Base-by-base conservation (phyloP, 169 alveolate species). In the Plasmodium knowlesi region DNA sequence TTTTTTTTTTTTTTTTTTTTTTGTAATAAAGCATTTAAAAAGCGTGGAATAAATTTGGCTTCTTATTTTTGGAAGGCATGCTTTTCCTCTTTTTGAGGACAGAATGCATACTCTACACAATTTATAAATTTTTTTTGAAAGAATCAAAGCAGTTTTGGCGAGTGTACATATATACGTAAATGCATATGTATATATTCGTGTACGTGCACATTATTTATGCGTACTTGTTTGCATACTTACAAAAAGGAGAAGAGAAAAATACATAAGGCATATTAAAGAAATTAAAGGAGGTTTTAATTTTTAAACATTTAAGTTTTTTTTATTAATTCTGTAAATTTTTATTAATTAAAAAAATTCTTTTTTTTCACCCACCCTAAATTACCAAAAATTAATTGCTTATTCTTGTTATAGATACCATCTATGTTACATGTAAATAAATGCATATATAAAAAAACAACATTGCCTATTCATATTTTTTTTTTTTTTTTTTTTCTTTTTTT, bases 221-320 rank as follows among this genome's bases (percentile, higher is more conserved):
- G 0, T 50, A 50, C 61, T 50, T 8, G 22, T 14, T 50, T 85
- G 80, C 76, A 50, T 85, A 76, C 41, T 34, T 9, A 74, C 39
- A 85, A 74, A 50, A 41, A 14, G 39, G 46, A 71, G 30, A 84
- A 84, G 37, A 70, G 28, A 22, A 74, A 84, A 53, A 84, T 16
- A 85, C 4, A 50, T 3, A 46, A 85, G 53, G 39, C 19, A 30
- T 30, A n/a, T 72, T 22, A n/a, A 71, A 28, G 76, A 43, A 46
- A 85, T 41, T 12, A 50, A 85, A 85, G 93, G 81, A 85, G 93
- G 93, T 85, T 85, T 83, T 85, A 85, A 85, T 85, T 85, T 85
- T 85, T 85, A 85, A 85, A 85, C 85, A 85, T 50, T 85, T 85
- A 67, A 85, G 93, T 85, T 85, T 85, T 85, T 85, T 85, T 85